Evolutionary conservation across 495 filamentous ascomycete genomes (phyloP).

Genomic region (Xylaria nigripes): DNA sequence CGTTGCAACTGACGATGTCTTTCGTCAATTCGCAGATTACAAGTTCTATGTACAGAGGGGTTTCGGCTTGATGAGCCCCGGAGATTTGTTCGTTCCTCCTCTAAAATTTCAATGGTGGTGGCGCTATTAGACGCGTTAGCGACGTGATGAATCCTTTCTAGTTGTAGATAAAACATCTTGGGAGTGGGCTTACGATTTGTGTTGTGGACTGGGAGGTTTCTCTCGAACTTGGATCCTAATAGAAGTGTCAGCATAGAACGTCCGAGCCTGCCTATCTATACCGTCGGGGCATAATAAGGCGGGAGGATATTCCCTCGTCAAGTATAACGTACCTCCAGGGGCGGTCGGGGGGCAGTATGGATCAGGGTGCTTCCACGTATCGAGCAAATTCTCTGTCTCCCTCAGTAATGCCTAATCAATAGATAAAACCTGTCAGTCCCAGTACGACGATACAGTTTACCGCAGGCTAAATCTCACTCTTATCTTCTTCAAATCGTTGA

Average conservation of each 20-base stretch:
- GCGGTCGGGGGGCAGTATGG: conserved; percentile 82
- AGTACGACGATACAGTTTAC: neutral
- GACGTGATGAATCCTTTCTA: neutral
- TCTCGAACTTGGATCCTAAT: conserved; percentile 88
- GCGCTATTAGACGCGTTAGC: conserved; percentile 24
- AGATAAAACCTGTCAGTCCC: neutral
- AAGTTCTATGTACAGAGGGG: conserved; percentile 22
- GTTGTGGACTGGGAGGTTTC: conserved; percentile 74
- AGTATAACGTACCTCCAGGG: conserved; percentile 71
- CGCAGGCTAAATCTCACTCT: conserved; percentile 47
- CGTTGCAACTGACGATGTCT: neutral
- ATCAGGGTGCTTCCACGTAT: conserved; percentile 96
- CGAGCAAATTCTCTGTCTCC: conserved; percentile 78
- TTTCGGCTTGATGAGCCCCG: neutral
- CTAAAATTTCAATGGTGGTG: conserved; percentile 40
- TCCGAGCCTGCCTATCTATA: neutral
- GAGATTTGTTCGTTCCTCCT: conserved; percentile 12
- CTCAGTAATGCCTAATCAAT: conserved; percentile 59
- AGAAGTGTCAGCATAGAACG: conserved; percentile 9
- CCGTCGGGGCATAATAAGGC: neutral
- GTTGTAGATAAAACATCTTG: neutral
- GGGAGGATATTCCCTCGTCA: neutral
- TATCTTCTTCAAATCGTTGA: conserved; percentile 80
- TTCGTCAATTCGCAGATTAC: conserved; percentile 9
- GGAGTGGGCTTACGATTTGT: conserved; percentile 60